Conservation (phyloP, 2,329 filamentous ascomycete species). For the Paecilomyces fulvus region DNA sequence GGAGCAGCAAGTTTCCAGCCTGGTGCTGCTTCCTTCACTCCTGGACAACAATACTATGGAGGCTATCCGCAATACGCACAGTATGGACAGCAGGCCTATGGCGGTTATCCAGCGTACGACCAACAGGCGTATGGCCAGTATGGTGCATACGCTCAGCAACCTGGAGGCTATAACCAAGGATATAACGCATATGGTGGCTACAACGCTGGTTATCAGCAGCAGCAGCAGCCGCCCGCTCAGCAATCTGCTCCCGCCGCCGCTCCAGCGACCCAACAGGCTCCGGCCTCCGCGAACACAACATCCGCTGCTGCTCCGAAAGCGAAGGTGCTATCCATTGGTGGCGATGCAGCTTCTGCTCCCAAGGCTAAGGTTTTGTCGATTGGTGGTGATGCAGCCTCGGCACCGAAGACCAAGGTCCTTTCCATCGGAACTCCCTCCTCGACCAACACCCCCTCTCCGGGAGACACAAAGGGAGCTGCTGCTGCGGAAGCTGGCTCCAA, state of each 20-base stretch:
- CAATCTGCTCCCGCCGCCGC: constrained; percentile 41
- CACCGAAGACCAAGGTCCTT: constrained; percentile 64
- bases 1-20: constrained; percentile 66
- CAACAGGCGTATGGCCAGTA: constrained; percentile 42
- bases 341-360: constrained; percentile 40
- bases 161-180: constrained; percentile 37
- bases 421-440: constrained; percentile 54
- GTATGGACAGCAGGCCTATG: constrained; percentile 44
- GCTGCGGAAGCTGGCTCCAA: constrained; percentile 66
- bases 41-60: constrained; percentile 58
- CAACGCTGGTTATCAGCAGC: constrained; percentile 33
- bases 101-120: constrained; percentile 50
- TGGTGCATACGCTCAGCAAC: constrained; percentile 36
- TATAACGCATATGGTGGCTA: constrained; percentile 37
- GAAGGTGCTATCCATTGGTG: constrained; percentile 55
- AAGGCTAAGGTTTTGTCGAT: constrained; percentile 56
- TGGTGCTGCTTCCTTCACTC: constrained; percentile 61
- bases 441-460: constrained; percentile 22
- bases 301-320: constrained; percentile 39
- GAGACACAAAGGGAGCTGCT: constrained; percentile 35
- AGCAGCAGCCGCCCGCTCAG: constrained; percentile 25
- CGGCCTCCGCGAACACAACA: constrained; percentile 32
- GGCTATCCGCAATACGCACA: constrained; percentile 41
- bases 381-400: constrained; percentile 42
- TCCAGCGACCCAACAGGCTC: constrained; percentile 35